These are phyloP conservation scores for Oligophagozyma castellii DNA, from an alignment of 1,139 yeast genomes.

Conservation along the genomic window DNA sequence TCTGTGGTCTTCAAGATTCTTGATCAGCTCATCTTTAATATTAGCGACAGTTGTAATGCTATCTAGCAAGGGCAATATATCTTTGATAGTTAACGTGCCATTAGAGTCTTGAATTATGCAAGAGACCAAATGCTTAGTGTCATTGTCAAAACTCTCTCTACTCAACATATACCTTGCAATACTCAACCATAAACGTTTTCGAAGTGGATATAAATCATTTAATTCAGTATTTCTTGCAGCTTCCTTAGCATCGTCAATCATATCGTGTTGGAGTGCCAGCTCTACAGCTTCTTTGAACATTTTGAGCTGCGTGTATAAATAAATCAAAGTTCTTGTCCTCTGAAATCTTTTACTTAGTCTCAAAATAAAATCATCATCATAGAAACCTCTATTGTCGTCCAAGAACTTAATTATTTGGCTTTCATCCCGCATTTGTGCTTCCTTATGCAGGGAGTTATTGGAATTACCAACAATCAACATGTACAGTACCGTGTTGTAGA, in stretches of 20 bases:
- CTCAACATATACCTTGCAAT: constrained; percentile 42
- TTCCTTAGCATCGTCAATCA: constrained; percentile 46
- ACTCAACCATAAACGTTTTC: constrained; percentile 64
- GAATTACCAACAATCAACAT: constrained; percentile 34
- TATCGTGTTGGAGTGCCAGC: constrained; percentile 50
- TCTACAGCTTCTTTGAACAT: constrained; percentile 71
- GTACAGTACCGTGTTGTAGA: constrained; percentile 65
- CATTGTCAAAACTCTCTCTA: constrained; percentile 11
- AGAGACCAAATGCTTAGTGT: constrained; percentile 22
- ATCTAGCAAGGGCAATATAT: constrained; percentile 72
- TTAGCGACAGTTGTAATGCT: constrained; percentile 71
- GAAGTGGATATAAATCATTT: constrained; percentile 28
- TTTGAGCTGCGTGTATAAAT: constrained; percentile 51
- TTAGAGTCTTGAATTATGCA: constrained; percentile 35
- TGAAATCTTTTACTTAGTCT: constrained; percentile 54
- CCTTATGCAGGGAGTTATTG: constrained; percentile 8
- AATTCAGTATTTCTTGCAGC: constrained; percentile 42
- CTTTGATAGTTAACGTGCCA: constrained; percentile 59
- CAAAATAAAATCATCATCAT: constrained; percentile 60
- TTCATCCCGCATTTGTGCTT: no score
- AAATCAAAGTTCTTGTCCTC: constrained; percentile 52
- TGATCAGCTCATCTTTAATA: constrained; percentile 71
- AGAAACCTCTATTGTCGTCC: constrained; percentile 25
- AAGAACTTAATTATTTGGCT: constrained; percentile 36
- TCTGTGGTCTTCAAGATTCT: constrained; percentile 63